Evolutionary conservation across 1,139 yeast species (phyloP).

Genomic region (Spencermartinsiella ligniputridi): DNA sequence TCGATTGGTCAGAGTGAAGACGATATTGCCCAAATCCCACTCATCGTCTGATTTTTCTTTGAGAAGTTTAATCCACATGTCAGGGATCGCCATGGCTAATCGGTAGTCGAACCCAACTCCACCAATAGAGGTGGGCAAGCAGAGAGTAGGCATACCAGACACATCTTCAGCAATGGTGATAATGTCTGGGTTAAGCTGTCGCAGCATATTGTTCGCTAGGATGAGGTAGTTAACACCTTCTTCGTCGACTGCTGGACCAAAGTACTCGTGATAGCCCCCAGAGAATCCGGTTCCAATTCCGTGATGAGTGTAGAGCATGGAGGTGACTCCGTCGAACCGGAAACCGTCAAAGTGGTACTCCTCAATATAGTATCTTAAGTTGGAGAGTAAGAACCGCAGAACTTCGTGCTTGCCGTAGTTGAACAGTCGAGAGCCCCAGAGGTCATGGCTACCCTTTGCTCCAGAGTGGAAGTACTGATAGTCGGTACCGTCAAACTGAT

Average conservation of each 20-base stretch:
- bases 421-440: conserved; percentile 94
- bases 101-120: conserved; percentile 94
- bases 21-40: conserved; percentile 84
- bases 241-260: conserved; percentile 75
- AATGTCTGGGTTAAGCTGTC: conserved; percentile 50
- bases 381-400: conserved; percentile 78
- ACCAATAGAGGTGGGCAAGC: conserved; percentile 66
- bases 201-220: conserved; percentile 77
- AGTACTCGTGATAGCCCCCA: conserved; percentile 90
- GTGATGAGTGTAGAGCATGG: conserved; percentile 88
- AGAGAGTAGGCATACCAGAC: conserved; percentile 93
- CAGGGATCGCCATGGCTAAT: conserved; percentile 96
- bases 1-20: conserved; percentile 79
- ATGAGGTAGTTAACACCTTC: conserved; percentile 85
- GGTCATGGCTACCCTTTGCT: conserved; percentile 74
- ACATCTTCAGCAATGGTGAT: conserved; percentile 95
- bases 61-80: conserved; percentile 95
- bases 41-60: conserved; percentile 83
- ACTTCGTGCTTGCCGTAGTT: conserved; percentile 91
- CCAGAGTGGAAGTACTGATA: conserved; percentile 93
- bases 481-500: conserved; percentile 92
- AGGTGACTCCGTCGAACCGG: conserved; percentile 94
- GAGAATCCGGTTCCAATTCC: conserved; percentile 86
- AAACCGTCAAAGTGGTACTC: conserved; percentile 90
- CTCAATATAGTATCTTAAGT: conserved; percentile 78